Percentiles rank a stretch among this genome's conserved stretches.
Evolutionary conservation across 108 stramenopile species (phyloP).

Genomic region (Conticribra guillardii): DNA sequence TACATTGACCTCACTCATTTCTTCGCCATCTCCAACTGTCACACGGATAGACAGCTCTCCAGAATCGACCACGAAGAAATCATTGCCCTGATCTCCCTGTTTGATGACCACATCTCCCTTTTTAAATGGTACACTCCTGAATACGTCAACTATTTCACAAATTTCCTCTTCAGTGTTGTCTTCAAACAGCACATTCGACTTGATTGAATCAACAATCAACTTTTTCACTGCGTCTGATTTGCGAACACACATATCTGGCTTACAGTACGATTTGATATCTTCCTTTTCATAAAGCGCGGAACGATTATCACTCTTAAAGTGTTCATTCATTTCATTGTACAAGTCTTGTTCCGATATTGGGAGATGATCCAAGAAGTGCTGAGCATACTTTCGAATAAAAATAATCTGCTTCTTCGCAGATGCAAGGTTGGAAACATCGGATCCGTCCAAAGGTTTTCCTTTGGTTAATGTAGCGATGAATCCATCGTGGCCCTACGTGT

Average conservation of each 20-base stretch:
- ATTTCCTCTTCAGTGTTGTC: constrained; percentile 61
- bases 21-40: background rate
- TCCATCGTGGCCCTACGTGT: background rate
- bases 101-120: constrained; percentile 58
- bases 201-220: constrained; percentile 64
- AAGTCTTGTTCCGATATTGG: background rate
- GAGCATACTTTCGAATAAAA: background rate
- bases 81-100: constrained; percentile 81
- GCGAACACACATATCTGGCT: constrained; percentile 3
- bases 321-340: background rate
- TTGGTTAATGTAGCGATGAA: background rate
- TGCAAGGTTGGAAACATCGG: background rate
- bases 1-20: constrained; percentile 35
- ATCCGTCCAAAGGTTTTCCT: background rate
- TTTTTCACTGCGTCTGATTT: constrained; percentile 38
- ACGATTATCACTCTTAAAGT: constrained; percentile 3
- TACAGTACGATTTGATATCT: constrained; percentile 25
- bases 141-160: constrained; percentile 70
- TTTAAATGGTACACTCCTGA: constrained; percentile 45
- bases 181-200: constrained; percentile 69
- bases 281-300: constrained; percentile 42
- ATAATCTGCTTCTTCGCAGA: background rate
- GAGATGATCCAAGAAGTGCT: background rate
- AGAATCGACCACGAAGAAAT: constrained; percentile 73
- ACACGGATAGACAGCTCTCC: constrained; percentile 19